These are phyloP conservation scores for Epichloe coenophiala DNA, from an alignment of 2,329 filamentous ascomycete genomes.

Conservation along the genomic window DNA sequence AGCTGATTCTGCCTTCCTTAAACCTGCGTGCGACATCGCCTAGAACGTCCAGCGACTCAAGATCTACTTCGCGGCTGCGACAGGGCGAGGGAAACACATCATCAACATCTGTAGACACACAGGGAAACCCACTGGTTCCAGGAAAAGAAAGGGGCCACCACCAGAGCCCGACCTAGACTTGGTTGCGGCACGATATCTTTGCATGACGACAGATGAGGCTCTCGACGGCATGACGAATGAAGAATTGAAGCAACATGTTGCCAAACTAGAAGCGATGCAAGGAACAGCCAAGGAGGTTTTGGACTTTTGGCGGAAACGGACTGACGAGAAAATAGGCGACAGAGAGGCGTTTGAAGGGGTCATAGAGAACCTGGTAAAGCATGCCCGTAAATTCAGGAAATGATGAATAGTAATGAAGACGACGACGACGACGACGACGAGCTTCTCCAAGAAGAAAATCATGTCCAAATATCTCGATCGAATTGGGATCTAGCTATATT, in stretches of 20 bases:
- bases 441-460: slow-evolving; percentile 7
- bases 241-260: slow-evolving; percentile 62
- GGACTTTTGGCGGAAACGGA: slow-evolving; percentile 76
- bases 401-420: slow-evolving; percentile 19
- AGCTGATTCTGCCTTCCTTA: slow-evolving; percentile 81
- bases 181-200: slow-evolving; percentile 63
- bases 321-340: slow-evolving; percentile 78
- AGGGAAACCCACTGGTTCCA: slow-evolving; percentile 34
- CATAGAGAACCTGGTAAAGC: slow-evolving; percentile 90
- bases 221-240: slow-evolving; percentile 63
- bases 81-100: slow-evolving; percentile 39
- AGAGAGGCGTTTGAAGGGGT: slow-evolving; percentile 91
- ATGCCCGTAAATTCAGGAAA: slow-evolving; percentile 74
- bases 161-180: slow-evolving; percentile 67
- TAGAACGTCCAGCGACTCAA: slow-evolving; percentile 41
- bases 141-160: slow-evolving; percentile 43
- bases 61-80: slow-evolving; percentile 31
- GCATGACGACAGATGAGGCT: slow-evolving; percentile 73
- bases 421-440: too few relatives aligned
- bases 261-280: slow-evolving; percentile 54
- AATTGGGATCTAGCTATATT: slow-evolving; percentile 7
- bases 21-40: slow-evolving; percentile 50
- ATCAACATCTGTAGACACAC: slow-evolving; percentile 44
- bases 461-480: slow-evolving; percentile 7
- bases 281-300: slow-evolving; percentile 62